Evolutionary conservation across 345 rosid genomes (phyloP).

Genomic region (Turritis glabra): DNA sequence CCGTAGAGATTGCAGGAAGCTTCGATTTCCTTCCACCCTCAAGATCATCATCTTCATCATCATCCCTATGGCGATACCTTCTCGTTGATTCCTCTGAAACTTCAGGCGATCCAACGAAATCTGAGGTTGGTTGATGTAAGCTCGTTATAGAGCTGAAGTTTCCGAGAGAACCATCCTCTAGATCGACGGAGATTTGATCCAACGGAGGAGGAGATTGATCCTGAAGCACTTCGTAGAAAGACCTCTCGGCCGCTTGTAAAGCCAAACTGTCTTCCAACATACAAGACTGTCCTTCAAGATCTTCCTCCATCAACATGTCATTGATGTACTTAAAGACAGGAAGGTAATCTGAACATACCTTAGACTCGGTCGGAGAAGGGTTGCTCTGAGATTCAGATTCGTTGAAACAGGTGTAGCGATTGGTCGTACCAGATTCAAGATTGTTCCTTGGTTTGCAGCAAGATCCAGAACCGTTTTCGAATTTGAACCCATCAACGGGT

Average conservation of each 20-base stretch:
- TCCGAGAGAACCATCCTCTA: conserved; percentile 24
- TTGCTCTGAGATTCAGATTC: conserved; percentile 24
- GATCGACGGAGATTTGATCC: background rate
- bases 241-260: conserved; percentile 81
- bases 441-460: conserved; percentile 35
- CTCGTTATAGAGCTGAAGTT: conserved; percentile 18
- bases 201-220: conserved; percentile 47
- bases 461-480: conserved; percentile 35
- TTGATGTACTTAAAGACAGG: conserved; percentile 63
- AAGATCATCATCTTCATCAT: conserved; percentile 29
- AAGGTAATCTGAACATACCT: conserved; percentile 38
- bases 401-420: background rate
- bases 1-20: conserved; percentile 30
- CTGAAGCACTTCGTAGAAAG: conserved; percentile 65
- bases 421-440: conserved; percentile 19
- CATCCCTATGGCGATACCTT: conserved; percentile 27
- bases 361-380: conserved; percentile 14
- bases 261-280: conserved; percentile 80
- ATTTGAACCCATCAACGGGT: conserved; percentile 26
- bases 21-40: conserved; percentile 13
- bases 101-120: background rate
- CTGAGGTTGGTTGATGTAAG: conserved; percentile 19
- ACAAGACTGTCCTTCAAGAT: conserved; percentile 59
- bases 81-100: background rate
- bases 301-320: conserved; percentile 89